Conservation (phyloP, 192 early-diverging fungal species). For the Entomortierella beljakovae region DNA sequence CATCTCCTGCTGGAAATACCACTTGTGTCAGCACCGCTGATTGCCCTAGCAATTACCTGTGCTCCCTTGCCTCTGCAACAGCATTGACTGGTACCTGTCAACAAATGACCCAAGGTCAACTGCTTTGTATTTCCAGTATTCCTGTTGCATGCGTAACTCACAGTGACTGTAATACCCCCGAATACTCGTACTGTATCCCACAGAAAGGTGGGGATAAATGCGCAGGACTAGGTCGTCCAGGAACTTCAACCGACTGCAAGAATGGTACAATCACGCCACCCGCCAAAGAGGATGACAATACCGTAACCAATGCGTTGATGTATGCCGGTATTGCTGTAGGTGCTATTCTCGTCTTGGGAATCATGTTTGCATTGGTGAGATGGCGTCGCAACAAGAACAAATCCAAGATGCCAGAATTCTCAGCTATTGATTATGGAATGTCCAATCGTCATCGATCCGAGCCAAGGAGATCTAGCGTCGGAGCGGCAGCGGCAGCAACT, state of each 20-base stretch:
- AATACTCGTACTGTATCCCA: slow-evolving; percentile 12
- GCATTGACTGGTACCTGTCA: slow-evolving; percentile 17
- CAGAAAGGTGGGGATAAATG: neutral
- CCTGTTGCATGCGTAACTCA: neutral
- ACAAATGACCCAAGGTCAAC: neutral
- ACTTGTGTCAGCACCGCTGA: slow-evolving; percentile 3
- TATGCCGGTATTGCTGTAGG: slow-evolving; percentile 50
- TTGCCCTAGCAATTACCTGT: slow-evolving; percentile 21
- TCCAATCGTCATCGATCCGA: slow-evolving; percentile 22
- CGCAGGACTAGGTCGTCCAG: slow-evolving; percentile 19
- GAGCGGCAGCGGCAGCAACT: slow-evolving; percentile 1
- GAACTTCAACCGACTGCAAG: slow-evolving; percentile 3
- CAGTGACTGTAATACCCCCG: slow-evolving; percentile 10
- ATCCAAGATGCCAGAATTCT: slow-evolving; percentile 43
- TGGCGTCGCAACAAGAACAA: slow-evolving; percentile 20
- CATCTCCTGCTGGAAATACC: neutral
- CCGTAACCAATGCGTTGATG: slow-evolving; percentile 12
- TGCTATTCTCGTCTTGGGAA: slow-evolving; percentile 11
- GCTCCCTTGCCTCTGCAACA: neutral
- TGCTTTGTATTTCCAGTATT: slow-evolving; percentile 11
- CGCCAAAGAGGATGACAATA: neutral
- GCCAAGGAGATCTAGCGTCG: slow-evolving; percentile 16
- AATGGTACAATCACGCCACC: neutral
- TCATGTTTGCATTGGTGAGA: slow-evolving; percentile 38
- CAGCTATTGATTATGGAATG: slow-evolving; percentile 42